Base-by-base conservation (phyloP, 2,329 filamentous ascomycete species). In the Stachybotrys elegans region DNA sequence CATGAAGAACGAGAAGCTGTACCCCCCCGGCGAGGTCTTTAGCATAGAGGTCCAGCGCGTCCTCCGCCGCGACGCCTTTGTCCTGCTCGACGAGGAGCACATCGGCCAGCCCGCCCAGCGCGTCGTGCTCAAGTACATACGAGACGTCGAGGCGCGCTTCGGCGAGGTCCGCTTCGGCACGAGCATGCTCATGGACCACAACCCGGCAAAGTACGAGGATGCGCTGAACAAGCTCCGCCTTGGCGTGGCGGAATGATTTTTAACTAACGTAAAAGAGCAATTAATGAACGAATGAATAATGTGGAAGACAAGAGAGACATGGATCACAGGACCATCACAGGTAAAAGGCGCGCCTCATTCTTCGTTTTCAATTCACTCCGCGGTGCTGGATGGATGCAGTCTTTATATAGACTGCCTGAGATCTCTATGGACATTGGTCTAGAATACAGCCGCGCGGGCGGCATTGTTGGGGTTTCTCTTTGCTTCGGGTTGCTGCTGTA, bases 1-100 rank as follows among this genome's bases (percentile, higher is more conserved):
- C 52, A 87, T 90, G 81, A 73, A 78, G 48, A 83, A 77, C 42
- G 70, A 76, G 23, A 89, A 89, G 56, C 71, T 91, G 3, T 66
- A 88, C 38, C 86, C 86, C 2, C 86, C 86, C 0, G 86, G 86
- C 1, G 86, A 91, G 58, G 83, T 90, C 0, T 89, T 90, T 55
- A 70, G 81, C 3, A 73, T 90, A 3, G 84, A 88, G 63, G 83
- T 75, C 20, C 81, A 80, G 57, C 72, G 74, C 8, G 84, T 87
- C 4, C 66, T 89, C 48, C 74, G 85, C 51, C 69, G 84, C 12
- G 80, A 86, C 55, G 81, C 83, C 0, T 85, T 86, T 35, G 14
- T 34, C 31, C 54, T 75, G 55, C 61, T 54, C 47, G 67, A 61
- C 5, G 65, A 68, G 34, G 73, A 73, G 43, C 67, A 72, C 16